phyloP scores from a whole-genome alignment of 768 basidiomycete species.

The Lactarius evosmus region DNA sequence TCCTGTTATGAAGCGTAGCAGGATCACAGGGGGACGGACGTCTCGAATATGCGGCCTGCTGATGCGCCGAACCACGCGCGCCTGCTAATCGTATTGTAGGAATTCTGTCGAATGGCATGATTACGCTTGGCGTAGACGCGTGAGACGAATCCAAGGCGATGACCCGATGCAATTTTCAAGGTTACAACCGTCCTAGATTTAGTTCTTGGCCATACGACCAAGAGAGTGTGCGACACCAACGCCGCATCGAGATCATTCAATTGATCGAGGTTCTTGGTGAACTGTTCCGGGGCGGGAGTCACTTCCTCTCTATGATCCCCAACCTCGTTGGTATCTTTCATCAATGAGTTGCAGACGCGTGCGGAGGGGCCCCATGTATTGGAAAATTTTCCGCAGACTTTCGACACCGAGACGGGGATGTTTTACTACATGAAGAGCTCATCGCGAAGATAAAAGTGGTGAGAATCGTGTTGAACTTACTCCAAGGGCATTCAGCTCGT shows the following conservation, averaged over 20 bases:
- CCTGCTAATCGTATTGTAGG: neutral
- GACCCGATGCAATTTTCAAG: neutral
- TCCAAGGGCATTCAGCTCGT: neutral
- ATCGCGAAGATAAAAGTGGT: neutral
- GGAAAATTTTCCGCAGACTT: neutral
- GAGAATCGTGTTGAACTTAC: neutral
- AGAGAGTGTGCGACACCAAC: too few relatives aligned
- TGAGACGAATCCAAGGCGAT: too few relatives aligned
- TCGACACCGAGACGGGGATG: neutral
- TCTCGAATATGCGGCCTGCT: neutral
- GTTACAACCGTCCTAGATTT: neutral
- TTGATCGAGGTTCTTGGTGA: neutral
- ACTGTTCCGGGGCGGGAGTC: neutral
- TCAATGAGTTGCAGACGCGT: neutral
- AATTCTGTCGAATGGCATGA: neutral
- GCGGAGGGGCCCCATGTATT: neutral
- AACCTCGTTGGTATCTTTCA: neutral
- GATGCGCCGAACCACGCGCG: neutral
- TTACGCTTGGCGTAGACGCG: neutral
- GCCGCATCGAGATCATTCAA: too few relatives aligned
- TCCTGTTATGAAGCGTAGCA: neutral
- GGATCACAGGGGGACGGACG: neutral
- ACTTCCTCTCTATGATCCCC: neutral
- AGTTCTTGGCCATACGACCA: neutral
- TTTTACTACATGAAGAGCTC: neutral